phyloP scores from a whole-genome alignment of 768 basidiomycete species.

The Tylopilus balloui region DNA sequence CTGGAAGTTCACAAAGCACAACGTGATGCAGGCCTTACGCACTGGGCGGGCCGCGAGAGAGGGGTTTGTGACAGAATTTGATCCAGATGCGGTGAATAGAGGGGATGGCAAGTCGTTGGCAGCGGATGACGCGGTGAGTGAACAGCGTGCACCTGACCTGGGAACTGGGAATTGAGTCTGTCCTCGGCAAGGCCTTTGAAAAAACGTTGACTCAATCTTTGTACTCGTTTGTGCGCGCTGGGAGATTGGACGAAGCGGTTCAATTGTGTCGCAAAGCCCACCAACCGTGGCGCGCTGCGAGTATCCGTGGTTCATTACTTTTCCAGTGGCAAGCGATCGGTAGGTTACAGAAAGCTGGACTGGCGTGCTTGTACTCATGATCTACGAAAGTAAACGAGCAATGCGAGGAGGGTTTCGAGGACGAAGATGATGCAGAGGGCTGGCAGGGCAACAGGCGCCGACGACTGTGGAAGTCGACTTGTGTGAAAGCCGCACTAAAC shows the following conservation, averaged over 20 bases:
- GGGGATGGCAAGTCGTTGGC: conserved; percentile 58
- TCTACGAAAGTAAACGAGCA: conserved; percentile 43
- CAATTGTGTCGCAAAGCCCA: conserved; percentile 77
- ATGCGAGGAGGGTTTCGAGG: conserved; percentile 44
- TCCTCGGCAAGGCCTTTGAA: conserved; percentile 64
- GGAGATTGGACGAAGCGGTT: conserved; percentile 80
- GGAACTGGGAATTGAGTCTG: neutral
- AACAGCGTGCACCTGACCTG: neutral
- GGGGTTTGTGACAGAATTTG: conserved; percentile 62
- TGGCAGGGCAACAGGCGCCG: conserved; percentile 77
- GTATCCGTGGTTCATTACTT: conserved; percentile 74
- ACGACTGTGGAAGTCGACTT: conserved; percentile 84
- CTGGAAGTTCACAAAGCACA: conserved; percentile 78
- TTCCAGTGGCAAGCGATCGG: conserved; percentile 75
- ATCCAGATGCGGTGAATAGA: conserved; percentile 73
- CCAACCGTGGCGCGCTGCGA: conserved; percentile 91
- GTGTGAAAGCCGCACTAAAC: conserved; percentile 72
- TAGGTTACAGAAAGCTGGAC: conserved; percentile 31
- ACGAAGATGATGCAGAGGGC: conserved; percentile 39
- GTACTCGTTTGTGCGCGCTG: conserved; percentile 79
- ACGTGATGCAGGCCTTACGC: conserved; percentile 58
- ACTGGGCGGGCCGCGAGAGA: conserved; percentile 43
- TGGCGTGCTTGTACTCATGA: conserved; percentile 31
- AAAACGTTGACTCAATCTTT: conserved; percentile 71
- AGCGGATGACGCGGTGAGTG: conserved; percentile 72